Evolutionary conservation across 805 yeast species (phyloP).

Genomic region (Metschnikowia bowlesiae): DNA sequence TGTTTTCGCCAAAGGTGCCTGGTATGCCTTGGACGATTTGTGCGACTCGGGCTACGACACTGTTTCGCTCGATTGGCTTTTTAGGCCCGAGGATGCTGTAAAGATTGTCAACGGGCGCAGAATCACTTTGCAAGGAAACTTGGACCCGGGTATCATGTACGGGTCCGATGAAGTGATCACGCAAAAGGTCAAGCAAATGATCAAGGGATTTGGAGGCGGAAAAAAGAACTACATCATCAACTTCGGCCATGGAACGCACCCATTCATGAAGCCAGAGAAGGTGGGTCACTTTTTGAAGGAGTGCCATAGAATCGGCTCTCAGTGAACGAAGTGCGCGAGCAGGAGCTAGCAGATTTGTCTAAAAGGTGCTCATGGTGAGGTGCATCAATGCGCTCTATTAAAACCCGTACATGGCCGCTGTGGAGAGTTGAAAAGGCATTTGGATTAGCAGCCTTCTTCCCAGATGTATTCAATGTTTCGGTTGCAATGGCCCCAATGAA

Average conservation of each 20-base stretch:
- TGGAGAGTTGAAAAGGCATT: too few relatives aligned
- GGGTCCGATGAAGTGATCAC: slow-evolving; percentile 82
- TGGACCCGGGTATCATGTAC: slow-evolving; percentile 93
- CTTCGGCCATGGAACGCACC: slow-evolving; percentile 98
- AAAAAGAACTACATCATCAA: slow-evolving; percentile 87
- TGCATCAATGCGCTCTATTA: background rate
- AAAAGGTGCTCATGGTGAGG: background rate
- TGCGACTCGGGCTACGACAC: slow-evolving; percentile 78
- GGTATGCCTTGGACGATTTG: slow-evolving; percentile 89
- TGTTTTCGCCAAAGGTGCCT: slow-evolving; percentile 92
- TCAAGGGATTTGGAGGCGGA: slow-evolving; percentile 89
- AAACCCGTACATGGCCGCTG: too few relatives aligned
- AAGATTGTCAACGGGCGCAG: slow-evolving; percentile 63
- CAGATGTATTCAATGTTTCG: too few relatives aligned
- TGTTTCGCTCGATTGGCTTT: slow-evolving; percentile 92
- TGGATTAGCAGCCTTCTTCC: too few relatives aligned
- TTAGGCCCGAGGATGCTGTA: slow-evolving; percentile 81
- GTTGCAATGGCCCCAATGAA: too few relatives aligned
- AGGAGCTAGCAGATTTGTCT: background rate
- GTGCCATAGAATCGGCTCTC: slow-evolving; percentile 73
- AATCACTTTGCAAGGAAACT: slow-evolving; percentile 86
- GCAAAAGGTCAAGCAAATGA: slow-evolving; percentile 80
- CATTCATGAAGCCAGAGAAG: slow-evolving; percentile 92
- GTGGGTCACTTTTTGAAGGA: slow-evolving; percentile 81
- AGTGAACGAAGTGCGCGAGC: slow-evolving; percentile 15